Conservation (phyloP, 2,329 filamentous ascomycete species). For the Apiospora kogelbergensis region DNA sequence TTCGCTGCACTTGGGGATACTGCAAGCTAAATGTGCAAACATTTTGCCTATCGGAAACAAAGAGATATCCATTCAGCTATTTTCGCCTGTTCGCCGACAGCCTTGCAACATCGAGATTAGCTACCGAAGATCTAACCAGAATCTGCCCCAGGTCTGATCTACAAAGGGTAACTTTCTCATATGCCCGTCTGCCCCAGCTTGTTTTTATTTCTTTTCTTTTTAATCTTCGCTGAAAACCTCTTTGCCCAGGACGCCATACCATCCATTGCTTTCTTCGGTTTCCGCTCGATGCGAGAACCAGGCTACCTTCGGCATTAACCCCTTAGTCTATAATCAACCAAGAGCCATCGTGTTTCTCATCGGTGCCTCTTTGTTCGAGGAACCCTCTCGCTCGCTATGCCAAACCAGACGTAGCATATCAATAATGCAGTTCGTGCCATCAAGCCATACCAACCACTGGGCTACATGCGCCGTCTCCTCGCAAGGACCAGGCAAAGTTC, state of each 20-base stretch:
- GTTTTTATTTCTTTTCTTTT: neutral
- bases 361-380: slow-evolving; percentile 2
- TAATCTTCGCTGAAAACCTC: neutral
- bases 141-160: neutral
- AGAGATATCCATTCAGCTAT: slow-evolving; percentile 10
- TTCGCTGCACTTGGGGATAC: neutral
- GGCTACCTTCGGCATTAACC: neutral
- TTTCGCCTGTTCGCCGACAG: neutral
- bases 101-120: slow-evolving; percentile 1
- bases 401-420: slow-evolving; percentile 10
- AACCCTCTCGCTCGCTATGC: slow-evolving; percentile 11
- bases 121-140: neutral
- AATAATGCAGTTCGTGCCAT: slow-evolving; percentile 1
- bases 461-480: neutral
- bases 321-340: slow-evolving; percentile 6
- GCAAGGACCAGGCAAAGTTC: slow-evolving; percentile 1
- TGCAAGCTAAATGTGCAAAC: neutral
- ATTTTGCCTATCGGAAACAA: neutral
- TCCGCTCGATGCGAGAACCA: neutral
- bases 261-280: neutral
- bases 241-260: neutral
- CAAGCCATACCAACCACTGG: neutral
- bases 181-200: neutral
- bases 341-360: slow-evolving; percentile 35
- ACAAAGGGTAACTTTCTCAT: neutral